phyloP scores from a whole-genome alignment of 1,284 basidiomycete genomes.

The Ganoderma meredithae region DNA sequence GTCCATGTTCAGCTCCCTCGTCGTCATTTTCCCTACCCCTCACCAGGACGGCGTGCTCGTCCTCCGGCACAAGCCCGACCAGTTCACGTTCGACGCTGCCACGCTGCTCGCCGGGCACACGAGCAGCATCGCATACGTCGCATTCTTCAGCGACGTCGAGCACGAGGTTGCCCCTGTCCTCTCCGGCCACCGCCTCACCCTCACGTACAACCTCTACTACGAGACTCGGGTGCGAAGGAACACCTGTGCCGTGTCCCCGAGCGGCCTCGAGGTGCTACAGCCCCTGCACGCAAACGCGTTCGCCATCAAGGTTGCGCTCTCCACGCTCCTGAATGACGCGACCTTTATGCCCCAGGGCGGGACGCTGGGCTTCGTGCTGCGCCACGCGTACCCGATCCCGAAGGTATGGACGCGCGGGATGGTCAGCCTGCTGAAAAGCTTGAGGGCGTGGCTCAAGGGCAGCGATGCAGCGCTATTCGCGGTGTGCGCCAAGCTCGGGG shows the following conservation, averaged over 20 bases:
- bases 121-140: conserved; percentile 43
- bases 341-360: conserved; percentile 43
- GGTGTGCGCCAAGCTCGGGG: conserved; percentile 7
- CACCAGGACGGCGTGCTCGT: conserved; percentile 50
- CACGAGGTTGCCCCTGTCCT: conserved; percentile 52
- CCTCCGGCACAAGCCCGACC: conserved; percentile 41
- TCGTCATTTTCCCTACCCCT: conserved; percentile 48
- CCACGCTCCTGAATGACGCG: conserved; percentile 34
- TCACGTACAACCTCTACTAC: conserved; percentile 51
- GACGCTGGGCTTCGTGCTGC: conserved; percentile 46
- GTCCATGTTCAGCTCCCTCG: conserved; percentile 47
- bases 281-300: conserved; percentile 4
- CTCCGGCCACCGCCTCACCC: conserved; percentile 50
- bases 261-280: conserved; percentile 2
- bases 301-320: not conserved
- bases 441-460: conserved; percentile 26
- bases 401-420: not conserved
- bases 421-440: conserved; percentile 2
- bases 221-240: not conserved
- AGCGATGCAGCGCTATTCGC: conserved; percentile 15
- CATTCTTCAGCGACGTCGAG: conserved; percentile 54
- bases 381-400: conserved; percentile 39
- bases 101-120: conserved; percentile 31
- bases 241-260: not conserved
- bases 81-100: conserved; percentile 43